phyloP scores from a whole-genome alignment of 1,284 basidiomycete species.

The Ustilago bromivora region DNA sequence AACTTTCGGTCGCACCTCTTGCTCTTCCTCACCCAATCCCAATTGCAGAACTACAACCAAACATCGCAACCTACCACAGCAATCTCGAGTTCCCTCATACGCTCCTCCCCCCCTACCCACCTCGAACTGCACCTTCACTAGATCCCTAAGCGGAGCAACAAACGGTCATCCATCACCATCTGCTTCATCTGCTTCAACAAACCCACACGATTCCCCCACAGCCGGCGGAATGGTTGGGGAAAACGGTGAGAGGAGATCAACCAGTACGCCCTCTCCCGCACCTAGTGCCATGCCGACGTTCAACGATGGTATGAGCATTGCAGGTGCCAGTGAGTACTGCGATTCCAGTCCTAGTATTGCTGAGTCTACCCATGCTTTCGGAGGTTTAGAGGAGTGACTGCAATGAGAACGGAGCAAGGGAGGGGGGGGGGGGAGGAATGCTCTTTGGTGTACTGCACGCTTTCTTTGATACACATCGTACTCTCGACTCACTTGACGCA shows the following conservation, averaged over 20 bases:
- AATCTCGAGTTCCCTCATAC: slow-evolving; percentile 19
- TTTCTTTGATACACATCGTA: too few species aligned
- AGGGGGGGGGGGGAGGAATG: too few species aligned
- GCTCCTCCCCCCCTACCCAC: slow-evolving; percentile 14
- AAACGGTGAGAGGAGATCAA: slow-evolving; percentile 4
- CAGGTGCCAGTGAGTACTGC: slow-evolving; percentile 12
- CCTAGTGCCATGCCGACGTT: neutral
- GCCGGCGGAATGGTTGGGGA: neutral
- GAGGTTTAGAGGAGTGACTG: slow-evolving; percentile 20
- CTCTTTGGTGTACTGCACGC: too few species aligned
- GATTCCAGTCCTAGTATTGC: slow-evolving; percentile 20
- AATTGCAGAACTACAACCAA: neutral
- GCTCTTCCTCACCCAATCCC: neutral
- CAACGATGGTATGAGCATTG: neutral
- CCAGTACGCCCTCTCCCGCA: slow-evolving; percentile 14
- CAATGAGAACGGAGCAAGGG: neutral
- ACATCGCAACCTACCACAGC: slow-evolving; percentile 10
- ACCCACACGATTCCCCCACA: neutral
- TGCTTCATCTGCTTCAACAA: neutral
- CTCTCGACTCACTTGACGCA: too few species aligned
- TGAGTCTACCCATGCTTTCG: slow-evolving; percentile 35
- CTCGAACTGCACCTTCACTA: neutral
- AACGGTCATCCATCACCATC: neutral
- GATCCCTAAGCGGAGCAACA: neutral
- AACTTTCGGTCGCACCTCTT: neutral